A percentile compares a stretch with the other conserved stretches of the same genome.
Evolutionary conservation across 306 rosid genomes (phyloP).

Genomic region (Alnus rubra): DNA sequence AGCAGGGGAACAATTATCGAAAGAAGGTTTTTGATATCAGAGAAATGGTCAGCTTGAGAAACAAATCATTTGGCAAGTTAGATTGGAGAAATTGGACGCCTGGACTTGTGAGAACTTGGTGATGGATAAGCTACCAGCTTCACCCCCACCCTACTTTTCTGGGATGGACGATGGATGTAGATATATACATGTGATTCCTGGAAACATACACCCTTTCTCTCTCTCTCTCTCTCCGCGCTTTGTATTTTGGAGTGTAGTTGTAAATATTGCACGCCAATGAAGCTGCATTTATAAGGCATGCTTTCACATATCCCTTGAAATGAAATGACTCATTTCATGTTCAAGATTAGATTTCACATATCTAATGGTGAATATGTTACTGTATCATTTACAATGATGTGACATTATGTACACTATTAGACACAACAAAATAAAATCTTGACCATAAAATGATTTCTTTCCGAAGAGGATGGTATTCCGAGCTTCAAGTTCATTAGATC

Average conservation of each 20-base stretch:
- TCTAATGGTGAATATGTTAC: no score
- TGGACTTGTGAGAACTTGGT: slow-evolving; percentile 74
- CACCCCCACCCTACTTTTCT: not conserved
- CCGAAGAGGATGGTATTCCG: no score
- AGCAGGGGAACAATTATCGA: slow-evolving; percentile 61
- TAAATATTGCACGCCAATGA: slow-evolving; percentile 39
- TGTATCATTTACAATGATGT: no score
- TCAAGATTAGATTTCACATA: no score
- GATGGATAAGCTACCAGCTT: slow-evolving; percentile 24
- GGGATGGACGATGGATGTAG: not conserved
- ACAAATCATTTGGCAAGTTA: slow-evolving; percentile 74
- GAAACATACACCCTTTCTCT: not conserved
- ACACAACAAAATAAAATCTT: no score
- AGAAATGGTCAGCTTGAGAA: slow-evolving; percentile 77
- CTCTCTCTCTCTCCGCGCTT: slow-evolving; percentile 22
- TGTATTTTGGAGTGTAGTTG: slow-evolving; percentile 26
- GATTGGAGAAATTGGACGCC: slow-evolving; percentile 97
- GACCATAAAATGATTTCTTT: no score
- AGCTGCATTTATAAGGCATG: slow-evolving; percentile 26
- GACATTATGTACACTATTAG: no score
- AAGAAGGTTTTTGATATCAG: slow-evolving; percentile 80
- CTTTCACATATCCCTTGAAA: not conserved
- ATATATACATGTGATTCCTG: slow-evolving; percentile 10
- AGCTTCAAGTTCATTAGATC: no score
- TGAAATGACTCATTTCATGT: no score